Evolutionary conservation across 192 early-diverging fungal genomes (phyloP), one percentile per base, ranked within the genome.

Genomic region (Coemansia sp.): DNA sequence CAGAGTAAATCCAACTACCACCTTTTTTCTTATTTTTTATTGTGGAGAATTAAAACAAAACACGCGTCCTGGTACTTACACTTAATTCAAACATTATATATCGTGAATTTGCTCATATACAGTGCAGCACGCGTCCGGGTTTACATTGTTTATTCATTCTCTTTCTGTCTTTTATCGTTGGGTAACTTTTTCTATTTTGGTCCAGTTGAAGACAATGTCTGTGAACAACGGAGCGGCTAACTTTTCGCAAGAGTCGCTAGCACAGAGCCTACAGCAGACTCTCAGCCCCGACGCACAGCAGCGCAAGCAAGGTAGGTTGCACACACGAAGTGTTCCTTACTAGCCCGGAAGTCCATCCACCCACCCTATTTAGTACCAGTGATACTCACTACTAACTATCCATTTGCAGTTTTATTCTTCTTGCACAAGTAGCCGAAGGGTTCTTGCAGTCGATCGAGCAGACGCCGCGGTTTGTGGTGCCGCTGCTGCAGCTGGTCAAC

Each of bases 401-500:
- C 3, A 54, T 15, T 10, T 10, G 23, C 23, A 21, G 3, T 12
- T 32, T 32, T 26, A 0, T 54, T 54, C 1, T 6, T 19, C 49
- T 19, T 50, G 44, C 44, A 45, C 44, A 45, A 32, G 54, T 77
- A 92, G 91, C 91, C 47, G 89, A 89, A 71, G 70, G 79, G 40
- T 77, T 72, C 53, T 68, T 92, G 32, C 59, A 67, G 19, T 66
- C 77, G 38, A 82, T 85, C n/a, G 89, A 92, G 70, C 48, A 77
- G 59, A 74, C 83, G 15, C 84, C 77, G 40, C 86, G 86, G 26
- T 97, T 95, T 74, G 84, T 89, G 6, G 68, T 92, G 19, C 79
- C 87, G 12, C 73, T 97, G 15, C 74, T 99, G 49, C 85, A 90
- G 65, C 78, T 99, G n/a, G 87, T 95, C 41, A 85, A 84, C 59